phyloP scores from a whole-genome alignment of 2,329 filamentous ascomycete species.

The Calonectria pteridis region DNA sequence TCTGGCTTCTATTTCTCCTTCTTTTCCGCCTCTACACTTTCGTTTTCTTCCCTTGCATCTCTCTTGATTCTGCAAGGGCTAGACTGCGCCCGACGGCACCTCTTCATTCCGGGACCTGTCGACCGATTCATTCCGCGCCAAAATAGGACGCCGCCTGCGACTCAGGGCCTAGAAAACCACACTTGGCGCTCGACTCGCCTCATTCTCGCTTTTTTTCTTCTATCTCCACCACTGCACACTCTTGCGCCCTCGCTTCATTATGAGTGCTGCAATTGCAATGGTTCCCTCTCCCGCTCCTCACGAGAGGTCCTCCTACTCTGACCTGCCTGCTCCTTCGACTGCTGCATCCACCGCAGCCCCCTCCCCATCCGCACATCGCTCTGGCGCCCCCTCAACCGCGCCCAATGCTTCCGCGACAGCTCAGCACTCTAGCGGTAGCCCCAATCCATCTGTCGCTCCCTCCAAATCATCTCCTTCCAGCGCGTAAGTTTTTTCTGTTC shows the following conservation, averaged over 20 bases:
- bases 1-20: constrained; percentile 20
- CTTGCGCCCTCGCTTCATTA: constrained; percentile 55
- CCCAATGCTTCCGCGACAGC: constrained; percentile 54
- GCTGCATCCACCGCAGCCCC: constrained; percentile 48
- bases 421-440: constrained; percentile 68
- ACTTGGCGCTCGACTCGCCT: constrained; percentile 33
- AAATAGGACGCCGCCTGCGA: constrained; percentile 37
- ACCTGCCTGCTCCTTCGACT: constrained; percentile 56
- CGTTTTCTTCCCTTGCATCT: constrained; percentile 18
- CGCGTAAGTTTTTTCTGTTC: constrained; percentile 64
- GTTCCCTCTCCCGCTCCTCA: constrained; percentile 76
- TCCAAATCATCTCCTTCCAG: constrained; percentile 69
- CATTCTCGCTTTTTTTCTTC: constrained; percentile 35
- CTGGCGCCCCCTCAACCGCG: constrained; percentile 50
- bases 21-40: constrained; percentile 26
- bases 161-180: constrained; percentile 41
- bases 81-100: constrained; percentile 28
- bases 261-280: constrained; percentile 78
- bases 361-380: constrained; percentile 62
- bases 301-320: constrained; percentile 70
- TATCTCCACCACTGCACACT: constrained; percentile 32
- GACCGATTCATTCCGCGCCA: constrained; percentile 37
- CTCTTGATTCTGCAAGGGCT: background rate
- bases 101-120: constrained; percentile 38
- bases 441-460: constrained; percentile 55